Evolutionary conservation across 257 asterid genomes (phyloP).

Genomic region (Solanum chiquidenum): DNA sequence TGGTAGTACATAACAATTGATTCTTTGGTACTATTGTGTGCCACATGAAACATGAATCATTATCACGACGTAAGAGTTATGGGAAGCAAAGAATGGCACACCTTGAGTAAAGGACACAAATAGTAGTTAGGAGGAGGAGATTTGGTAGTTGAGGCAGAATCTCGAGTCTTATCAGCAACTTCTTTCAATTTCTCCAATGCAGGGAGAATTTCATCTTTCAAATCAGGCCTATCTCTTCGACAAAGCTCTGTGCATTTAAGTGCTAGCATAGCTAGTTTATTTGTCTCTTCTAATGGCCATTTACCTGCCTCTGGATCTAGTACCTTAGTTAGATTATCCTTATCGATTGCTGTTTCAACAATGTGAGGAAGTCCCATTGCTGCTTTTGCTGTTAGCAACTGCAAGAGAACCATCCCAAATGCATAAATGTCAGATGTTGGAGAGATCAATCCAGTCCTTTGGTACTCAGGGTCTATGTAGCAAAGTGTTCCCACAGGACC

Average conservation of each 20-base stretch:
- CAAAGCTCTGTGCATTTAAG: constrained; percentile 65
- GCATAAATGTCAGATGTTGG: constrained; percentile 74
- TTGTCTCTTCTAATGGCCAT: constrained; percentile 73
- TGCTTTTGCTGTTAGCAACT: constrained; percentile 65
- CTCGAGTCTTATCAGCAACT: constrained; percentile 30
- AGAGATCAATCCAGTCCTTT: constrained; percentile 58
- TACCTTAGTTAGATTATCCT: constrained; percentile 20
- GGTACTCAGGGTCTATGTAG: constrained; percentile 91
- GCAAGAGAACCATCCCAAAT: constrained; percentile 64
- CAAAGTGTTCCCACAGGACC: constrained; percentile 62
- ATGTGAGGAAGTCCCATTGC: constrained; percentile 50
- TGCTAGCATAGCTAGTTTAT: constrained; percentile 41
- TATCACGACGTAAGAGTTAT: background rate
- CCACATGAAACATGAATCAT: background rate
- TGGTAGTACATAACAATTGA: background rate
- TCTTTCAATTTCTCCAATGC: constrained; percentile 50
- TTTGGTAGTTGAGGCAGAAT: constrained; percentile 9
- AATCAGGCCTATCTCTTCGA: constrained; percentile 56
- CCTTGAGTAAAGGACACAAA: constrained; percentile 74
- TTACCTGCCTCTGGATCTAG: constrained; percentile 51
- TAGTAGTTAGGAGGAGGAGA: constrained; percentile 51
- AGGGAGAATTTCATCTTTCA: constrained; percentile 49
- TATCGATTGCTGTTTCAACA: constrained; percentile 52
- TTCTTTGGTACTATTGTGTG: background rate
- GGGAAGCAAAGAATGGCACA: background rate